Percentiles rank a stretch among this genome's conserved stretches.
Evolutionary conservation across 192 early-diverging fungal species (phyloP).

Genomic region (Helicostylum pulchrum): DNA sequence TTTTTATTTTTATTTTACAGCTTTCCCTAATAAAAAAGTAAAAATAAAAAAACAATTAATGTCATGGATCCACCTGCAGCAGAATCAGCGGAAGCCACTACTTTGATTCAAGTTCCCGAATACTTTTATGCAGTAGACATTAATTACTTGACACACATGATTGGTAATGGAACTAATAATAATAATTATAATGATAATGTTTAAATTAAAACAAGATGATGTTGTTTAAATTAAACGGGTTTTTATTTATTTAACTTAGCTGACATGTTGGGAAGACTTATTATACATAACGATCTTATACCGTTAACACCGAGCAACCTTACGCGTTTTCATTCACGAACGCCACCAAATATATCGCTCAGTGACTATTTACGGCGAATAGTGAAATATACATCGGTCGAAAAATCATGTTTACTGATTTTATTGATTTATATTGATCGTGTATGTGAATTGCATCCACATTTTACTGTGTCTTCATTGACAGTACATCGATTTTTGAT

Average conservation of each 20-base stretch:
- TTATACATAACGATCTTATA: conserved; percentile 58
- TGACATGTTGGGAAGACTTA: conserved; percentile 59
- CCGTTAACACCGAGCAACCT: conserved; percentile 60
- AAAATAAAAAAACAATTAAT: conserved; percentile 1
- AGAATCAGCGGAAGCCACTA: neutral
- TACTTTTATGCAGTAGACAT: conserved; percentile 51
- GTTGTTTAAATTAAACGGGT: conserved; percentile 1
- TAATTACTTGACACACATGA: conserved; percentile 47
- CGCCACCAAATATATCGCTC: conserved; percentile 82
- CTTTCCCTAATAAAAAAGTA: neutral
- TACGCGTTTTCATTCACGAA: conserved; percentile 94
- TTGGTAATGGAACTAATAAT: conserved; percentile 39
- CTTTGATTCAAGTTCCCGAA: conserved; percentile 33
- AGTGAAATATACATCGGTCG: conserved; percentile 87
- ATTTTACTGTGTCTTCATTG: conserved; percentile 90
- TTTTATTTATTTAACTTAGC: conserved; percentile 31
- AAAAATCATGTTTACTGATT: conserved; percentile 82
- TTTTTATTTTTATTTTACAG: neutral
- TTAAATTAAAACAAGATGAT: too few relatives aligned
- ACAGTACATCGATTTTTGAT: conserved; percentile 96
- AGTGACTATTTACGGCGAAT: conserved; percentile 88
- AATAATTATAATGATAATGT: neutral
- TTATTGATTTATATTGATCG: conserved; percentile 94
- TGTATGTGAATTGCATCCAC: conserved; percentile 65
- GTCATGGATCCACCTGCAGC: conserved; percentile 16